Evolutionary conservation across 345 rosid species (phyloP).

Genomic region (Salix arbutifolia): DNA sequence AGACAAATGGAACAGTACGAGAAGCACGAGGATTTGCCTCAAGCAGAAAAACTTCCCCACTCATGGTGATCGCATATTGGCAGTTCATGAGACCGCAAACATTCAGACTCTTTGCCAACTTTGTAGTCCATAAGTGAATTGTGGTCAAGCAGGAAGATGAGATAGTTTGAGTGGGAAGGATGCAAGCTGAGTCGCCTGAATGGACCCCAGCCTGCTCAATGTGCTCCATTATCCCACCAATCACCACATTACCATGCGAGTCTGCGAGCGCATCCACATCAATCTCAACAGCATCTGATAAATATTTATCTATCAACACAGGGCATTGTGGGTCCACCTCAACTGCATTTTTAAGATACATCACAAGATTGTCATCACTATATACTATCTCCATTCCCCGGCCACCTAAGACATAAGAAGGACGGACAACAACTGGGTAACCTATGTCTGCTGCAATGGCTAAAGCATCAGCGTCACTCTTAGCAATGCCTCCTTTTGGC

Average conservation of each 20-base stretch:
- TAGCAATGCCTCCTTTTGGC: conserved; percentile 97
- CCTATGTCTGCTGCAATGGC: conserved; percentile 77
- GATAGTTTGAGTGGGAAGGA: conserved; percentile 78
- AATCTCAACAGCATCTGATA: conserved; percentile 86
- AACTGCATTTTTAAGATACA: conserved; percentile 84
- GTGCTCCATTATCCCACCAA: conserved; percentile 98
- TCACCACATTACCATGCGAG: conserved; percentile 70
- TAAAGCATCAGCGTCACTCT: conserved; percentile 81
- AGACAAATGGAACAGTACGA: conserved; percentile 92
- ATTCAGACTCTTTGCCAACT: conserved; percentile 68
- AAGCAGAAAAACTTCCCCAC: conserved; percentile 81
- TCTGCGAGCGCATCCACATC: conserved; percentile 91
- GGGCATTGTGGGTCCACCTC: conserved; percentile 93
- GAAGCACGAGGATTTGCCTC: conserved; percentile 99
- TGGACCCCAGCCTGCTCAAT: conserved; percentile 98
- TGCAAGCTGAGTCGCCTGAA: conserved; percentile 97
- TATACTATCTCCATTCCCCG: conserved; percentile 96
- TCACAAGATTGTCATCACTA: conserved; percentile 65
- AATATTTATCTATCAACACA: conserved; percentile 79
- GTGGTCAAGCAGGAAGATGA: conserved; percentile 65
- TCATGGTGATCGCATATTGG: conserved; percentile 77
- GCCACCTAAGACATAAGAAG: conserved; percentile 94
- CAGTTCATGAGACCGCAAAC: conserved; percentile 98
- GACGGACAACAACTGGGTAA: conserved; percentile 92
- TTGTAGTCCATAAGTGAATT: conserved; percentile 76